Base-by-base conservation (phyloP, 345 rosid genomes). In the Acer negundo region DNA sequence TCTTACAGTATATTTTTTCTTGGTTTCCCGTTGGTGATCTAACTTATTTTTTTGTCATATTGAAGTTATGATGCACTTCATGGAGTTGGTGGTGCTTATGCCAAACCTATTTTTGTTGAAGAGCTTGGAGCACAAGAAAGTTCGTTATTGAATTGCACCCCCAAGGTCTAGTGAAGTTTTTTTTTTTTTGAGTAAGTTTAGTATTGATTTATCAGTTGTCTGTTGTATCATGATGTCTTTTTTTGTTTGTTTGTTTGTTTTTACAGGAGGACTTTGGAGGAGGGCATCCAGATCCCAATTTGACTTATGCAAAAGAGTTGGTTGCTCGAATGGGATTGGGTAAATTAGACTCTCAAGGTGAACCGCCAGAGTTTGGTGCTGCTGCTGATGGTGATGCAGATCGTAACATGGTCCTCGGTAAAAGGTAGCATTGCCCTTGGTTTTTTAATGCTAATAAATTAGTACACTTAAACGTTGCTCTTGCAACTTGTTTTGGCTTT, bases 361-460 rank as follows among this genome's bases (percentile, higher is more conserved):
- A 94, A 80, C 96, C 92, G 12, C 99, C 99, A 67, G 99, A 97
- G 77, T 94, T 97, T 87, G 98, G 99, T 70, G 98, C 99, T 23
- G 99, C 99, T 79, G 91, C 98, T 87, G 99, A 97, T 84, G 99
- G 98, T 84, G 99, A 97, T 89, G 99, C 99, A 40, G 99, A 97
- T 82, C 98, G 98, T 79, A 97, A 97, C 83, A 94, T 97, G 99
- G 69, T 97, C 82, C 99, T 97, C 9, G 99, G 99, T 46, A 97
- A 94, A 90, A 97, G 96, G 98, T 97, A 85, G 77, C 64, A 2
- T 51, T 75, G 46, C 20, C 51, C 11, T 16, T 76, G 55, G 38
- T 23, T 55, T 80, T 51, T 66, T 62, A 40, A 40, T 56, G 10
- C 73, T 17, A 56, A 78, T 22, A 40, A 62, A 24, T 35, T 46